These are phyloP conservation scores for Kodamaea alishanica DNA, from an alignment of 1,139 yeast genomes.

Conservation along the genomic window DNA sequence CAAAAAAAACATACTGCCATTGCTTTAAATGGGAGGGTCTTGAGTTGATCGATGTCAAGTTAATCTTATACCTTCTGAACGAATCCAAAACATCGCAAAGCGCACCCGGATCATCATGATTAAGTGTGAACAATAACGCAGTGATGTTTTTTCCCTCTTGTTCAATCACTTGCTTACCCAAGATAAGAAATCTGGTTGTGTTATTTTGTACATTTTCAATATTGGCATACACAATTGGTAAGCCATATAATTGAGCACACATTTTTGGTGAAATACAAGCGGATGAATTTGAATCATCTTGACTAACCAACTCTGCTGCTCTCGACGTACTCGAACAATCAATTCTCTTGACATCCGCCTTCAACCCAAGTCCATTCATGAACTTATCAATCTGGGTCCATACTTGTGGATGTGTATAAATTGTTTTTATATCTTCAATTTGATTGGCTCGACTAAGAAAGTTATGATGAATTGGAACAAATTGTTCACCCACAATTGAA, in stretches of 20 bases:
- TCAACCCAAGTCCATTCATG: slow-evolving; percentile 32
- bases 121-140: slow-evolving; percentile 62
- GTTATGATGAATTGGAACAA: slow-evolving; percentile 79
- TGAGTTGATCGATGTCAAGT: slow-evolving; percentile 69
- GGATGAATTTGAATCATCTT: slow-evolving; percentile 33
- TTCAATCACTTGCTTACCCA: slow-evolving; percentile 34
- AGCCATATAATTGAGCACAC: slow-evolving; percentile 61
- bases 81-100: slow-evolving; percentile 62
- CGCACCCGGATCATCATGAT: slow-evolving; percentile 71
- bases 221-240: slow-evolving; percentile 52
- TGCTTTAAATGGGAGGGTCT: slow-evolving; percentile 62
- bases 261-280: slow-evolving; percentile 51
- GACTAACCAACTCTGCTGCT: slow-evolving; percentile 67
- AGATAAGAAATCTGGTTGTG: slow-evolving; percentile 78
- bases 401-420: slow-evolving; percentile 94
- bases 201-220: slow-evolving; percentile 73
- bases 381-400: slow-evolving; percentile 86
- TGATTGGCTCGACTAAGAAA: slow-evolving; percentile 51
- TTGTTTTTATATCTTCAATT: slow-evolving; percentile 44
- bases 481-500: slow-evolving; percentile 69
- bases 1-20: slow-evolving; percentile 85
- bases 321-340: slow-evolving; percentile 79
- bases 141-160: slow-evolving; percentile 30
- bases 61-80: slow-evolving; percentile 56
- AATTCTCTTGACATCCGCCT: slow-evolving; percentile 39